These are phyloP conservation scores for Tulasnella sp. DNA, from an alignment of 768 basidiomycete genomes.

Conservation along the genomic window DNA sequence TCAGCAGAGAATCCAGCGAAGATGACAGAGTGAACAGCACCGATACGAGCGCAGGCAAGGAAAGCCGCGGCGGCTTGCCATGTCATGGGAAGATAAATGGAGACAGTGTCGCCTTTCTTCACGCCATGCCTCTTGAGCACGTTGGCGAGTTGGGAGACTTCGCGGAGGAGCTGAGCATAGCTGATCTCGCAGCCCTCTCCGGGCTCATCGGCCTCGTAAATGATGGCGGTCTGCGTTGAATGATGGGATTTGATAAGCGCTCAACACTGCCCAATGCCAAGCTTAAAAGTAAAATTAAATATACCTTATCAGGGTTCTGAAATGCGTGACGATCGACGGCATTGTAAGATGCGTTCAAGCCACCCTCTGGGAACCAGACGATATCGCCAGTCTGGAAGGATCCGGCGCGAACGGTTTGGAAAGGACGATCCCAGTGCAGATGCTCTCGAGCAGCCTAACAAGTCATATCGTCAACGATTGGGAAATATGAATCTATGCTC, in stretches of 20 bases:
- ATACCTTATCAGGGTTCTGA: conserved; percentile 57
- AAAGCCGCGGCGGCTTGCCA: conserved; percentile 95
- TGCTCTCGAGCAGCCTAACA: conserved; percentile 49
- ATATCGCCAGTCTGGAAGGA: conserved; percentile 78
- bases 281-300: conserved; percentile 3
- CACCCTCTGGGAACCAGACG: conserved; percentile 94
- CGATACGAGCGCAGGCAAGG: conserved; percentile 95
- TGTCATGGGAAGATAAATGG: conserved; percentile 87
- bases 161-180: conserved; percentile 77
- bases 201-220: conserved; percentile 97
- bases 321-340: conserved; percentile 96
- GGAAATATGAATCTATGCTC: neutral
- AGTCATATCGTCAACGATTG: conserved; percentile 18
- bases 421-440: conserved; percentile 80
- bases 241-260: neutral
- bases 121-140: conserved; percentile 82
- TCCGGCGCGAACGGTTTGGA: conserved; percentile 76
- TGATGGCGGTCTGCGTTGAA: conserved; percentile 66
- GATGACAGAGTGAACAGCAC: conserved; percentile 92
- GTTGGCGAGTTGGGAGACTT: conserved; percentile 83
- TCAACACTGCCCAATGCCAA: neutral
- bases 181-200: conserved; percentile 62
- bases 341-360: conserved; percentile 88
- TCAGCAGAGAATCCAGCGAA: conserved; percentile 97
- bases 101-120: conserved; percentile 91